Evolutionary conservation across 345 rosid species (phyloP), one percentile per base, ranked within the genome.

Genomic region (Firmiana major): DNA sequence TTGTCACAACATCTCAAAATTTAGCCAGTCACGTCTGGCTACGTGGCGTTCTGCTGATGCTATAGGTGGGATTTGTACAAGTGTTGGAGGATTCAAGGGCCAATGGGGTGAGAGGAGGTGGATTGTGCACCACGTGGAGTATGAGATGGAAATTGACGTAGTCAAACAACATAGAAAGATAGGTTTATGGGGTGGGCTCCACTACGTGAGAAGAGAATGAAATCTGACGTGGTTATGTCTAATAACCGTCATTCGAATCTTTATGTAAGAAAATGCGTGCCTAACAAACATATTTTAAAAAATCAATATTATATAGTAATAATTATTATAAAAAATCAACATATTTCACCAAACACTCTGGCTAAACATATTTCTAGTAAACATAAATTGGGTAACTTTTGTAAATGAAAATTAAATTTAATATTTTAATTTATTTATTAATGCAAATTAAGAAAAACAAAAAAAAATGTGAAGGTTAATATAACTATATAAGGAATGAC

Each of bases 161-260:
- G 84, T 78, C 84, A 78, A 82, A 71, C 36, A 3, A 53, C 21
- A 12, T 74, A 53, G 28, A 9, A 69, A 55, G 26, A 16, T 68
- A 46, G 57, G 75, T 13, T 17, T n/a, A 9, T 5, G 0, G 19
- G 17, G 79, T 55, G 57, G 79, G 79, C 11, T 54, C 74, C 53
- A 64, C 71, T 28, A 72, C n/a, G 5, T 2, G 16, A 28, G 40
- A 28, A 60, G 38, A 36, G 45, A 73, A 64, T 64, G 75, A 77
- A 76, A 75, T 79, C 51, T 51, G 77, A 85, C 79, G 74, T 76
- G 79, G 77, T 54, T 59, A 59, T 40, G 74, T 73, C 57, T 40
- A 58, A 77, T 65, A 71, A 58, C 19, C 58, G 45, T 54, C 71
- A 63, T 67, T 40, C 12, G 21, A 65, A 46, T 62, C 63, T 45